These are phyloP conservation scores for Trypethelium eluteriae DNA, from an alignment of 495 filamentous ascomycete species.

Conservation along the genomic window DNA sequence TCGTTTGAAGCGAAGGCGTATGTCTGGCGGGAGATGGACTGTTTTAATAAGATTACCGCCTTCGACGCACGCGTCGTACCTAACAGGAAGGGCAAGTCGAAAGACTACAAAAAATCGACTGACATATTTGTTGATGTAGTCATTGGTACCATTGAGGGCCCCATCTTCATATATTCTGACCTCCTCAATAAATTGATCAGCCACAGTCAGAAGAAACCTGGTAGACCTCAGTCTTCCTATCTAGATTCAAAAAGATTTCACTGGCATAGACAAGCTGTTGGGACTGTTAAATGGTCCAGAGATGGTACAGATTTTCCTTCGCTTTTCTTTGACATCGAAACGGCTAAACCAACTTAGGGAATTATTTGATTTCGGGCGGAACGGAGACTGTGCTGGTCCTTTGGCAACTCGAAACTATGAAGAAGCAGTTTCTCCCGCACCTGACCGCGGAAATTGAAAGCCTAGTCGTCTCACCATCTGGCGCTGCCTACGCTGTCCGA, in stretches of 20 bases:
- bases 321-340: not conserved
- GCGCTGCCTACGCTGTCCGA: constrained; percentile 71
- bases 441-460: constrained; percentile 74
- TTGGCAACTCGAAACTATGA: constrained; percentile 89
- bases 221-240: constrained; percentile 14
- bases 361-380: constrained; percentile 91
- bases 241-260: constrained; percentile 51
- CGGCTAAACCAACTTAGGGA: constrained; percentile 48
- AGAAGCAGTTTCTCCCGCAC: constrained; percentile 75
- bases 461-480: constrained; percentile 69
- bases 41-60: constrained; percentile 49
- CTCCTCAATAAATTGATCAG: constrained; percentile 49
- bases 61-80: constrained; percentile 45
- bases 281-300: constrained; percentile 73
- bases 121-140: constrained; percentile 45
- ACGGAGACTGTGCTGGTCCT: constrained; percentile 81
- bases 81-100: not conserved
- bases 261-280: constrained; percentile 83
- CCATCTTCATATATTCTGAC: constrained; percentile 71
- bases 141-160: constrained; percentile 64
- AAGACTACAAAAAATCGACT: not conserved
- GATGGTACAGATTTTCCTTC: constrained; percentile 60
- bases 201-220: constrained; percentile 31
- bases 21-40: constrained; percentile 47
- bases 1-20: constrained; percentile 37